Evolutionary conservation across 805 yeast species (phyloP).

Genomic region (Hanseniaspora meyeri): DNA sequence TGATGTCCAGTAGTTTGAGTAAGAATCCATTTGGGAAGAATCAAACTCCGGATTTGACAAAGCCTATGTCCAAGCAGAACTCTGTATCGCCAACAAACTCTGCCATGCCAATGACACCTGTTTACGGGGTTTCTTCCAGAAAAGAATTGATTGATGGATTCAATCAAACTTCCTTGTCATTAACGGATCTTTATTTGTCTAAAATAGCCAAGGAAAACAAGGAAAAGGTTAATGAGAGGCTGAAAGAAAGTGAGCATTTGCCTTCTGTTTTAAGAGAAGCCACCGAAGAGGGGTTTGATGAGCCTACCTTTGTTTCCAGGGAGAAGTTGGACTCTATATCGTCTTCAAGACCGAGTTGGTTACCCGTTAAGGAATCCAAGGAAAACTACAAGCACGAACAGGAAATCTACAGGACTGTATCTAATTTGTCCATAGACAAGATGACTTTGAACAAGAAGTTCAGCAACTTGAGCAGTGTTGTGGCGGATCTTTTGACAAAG

Average conservation of each 20-base stretch:
- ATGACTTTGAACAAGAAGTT: slow-evolving; percentile 22
- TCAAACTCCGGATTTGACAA: neutral
- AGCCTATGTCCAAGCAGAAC: neutral
- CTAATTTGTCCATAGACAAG: slow-evolving; percentile 27
- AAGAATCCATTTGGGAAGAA: neutral
- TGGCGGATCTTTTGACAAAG: slow-evolving; percentile 23
- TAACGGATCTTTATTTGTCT: slow-evolving; percentile 32
- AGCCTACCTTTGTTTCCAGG: slow-evolving; percentile 44
- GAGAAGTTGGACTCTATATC: slow-evolving; percentile 46
- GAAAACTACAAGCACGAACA: slow-evolving; percentile 47
- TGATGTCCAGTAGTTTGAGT: neutral
- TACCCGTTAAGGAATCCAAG: slow-evolving; percentile 48
- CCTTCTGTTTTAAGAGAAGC: slow-evolving; percentile 31
- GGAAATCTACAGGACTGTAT: slow-evolving; percentile 36
- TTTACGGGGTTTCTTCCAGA: slow-evolving; percentile 32
- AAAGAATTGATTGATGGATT: slow-evolving; percentile 20
- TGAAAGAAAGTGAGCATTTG: slow-evolving; percentile 26
- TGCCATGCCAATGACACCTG: slow-evolving; percentile 36
- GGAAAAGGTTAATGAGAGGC: slow-evolving; percentile 21
- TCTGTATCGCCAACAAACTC: neutral
- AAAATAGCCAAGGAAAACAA: neutral
- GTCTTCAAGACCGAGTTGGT: slow-evolving; percentile 56
- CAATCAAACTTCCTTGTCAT: slow-evolving; percentile 29
- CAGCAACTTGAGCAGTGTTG: slow-evolving; percentile 20
- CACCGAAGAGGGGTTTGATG: slow-evolving; percentile 39